Evolutionary conservation across 805 yeast species (phyloP), one percentile per base, ranked within the genome.

Genomic region (Candida xyloterini): DNA sequence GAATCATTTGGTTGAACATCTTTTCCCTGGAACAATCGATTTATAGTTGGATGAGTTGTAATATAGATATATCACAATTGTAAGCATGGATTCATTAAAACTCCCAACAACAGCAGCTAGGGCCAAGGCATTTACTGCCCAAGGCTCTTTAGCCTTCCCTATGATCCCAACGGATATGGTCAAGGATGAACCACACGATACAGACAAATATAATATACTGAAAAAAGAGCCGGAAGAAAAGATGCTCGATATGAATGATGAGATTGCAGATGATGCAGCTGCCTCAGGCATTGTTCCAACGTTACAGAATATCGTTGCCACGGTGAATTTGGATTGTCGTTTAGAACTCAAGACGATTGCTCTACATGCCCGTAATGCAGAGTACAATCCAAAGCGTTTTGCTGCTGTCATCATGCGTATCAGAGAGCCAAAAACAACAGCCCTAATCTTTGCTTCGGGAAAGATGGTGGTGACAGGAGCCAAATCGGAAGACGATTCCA

Each of bases 381-480:
- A 93, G 64, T 93, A 93, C 68, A 93, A 93, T 57, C 99, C 99
- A 36, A 88, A 85, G 58, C 95, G 99, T 71, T 93, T 93, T 71
- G 99, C 99, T 10, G 99, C 99, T 43, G 99, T 93, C 35, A 93
- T 93, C 54, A 93, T 93, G 99, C 86, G 99, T 74, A 93, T 93
- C 54, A 79, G 99, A 66, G 99, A 93, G 63, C 99, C 99, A 13
- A 93, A 93, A 65, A 93, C 99, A 1, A 93, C 99, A 2, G 98
- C 99, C 0, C 73, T 93, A 52, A 93, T 93, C 51, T 93, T 93
- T 65, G 99, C 99, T 1, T 89, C 97, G 2, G 99, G 99, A 57
- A 93, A 93, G 66, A 93, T 93, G 99, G 99, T 93, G 52, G 99
- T 93, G 11, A 93, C 98, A 22, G 99, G 99, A 77, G 99, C 99